phyloP scores from a whole-genome alignment of 805 yeast species.

The Monosporozyma unispora region DNA sequence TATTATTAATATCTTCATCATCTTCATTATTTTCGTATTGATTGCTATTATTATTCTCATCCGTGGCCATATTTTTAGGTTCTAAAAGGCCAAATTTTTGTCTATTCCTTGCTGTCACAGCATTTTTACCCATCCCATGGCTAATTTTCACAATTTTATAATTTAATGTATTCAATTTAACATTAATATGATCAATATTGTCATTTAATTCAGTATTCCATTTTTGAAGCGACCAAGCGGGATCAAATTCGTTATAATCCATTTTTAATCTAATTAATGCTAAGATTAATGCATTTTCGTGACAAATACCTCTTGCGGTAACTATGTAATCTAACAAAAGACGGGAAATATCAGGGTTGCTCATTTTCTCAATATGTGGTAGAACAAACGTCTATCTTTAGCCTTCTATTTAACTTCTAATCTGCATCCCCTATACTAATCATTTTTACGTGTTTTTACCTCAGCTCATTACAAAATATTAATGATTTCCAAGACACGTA shows the following conservation, averaged over 20 bases:
- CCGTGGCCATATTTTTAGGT: not conserved
- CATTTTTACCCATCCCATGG: conserved; percentile 19
- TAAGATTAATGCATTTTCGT: conserved; percentile 16
- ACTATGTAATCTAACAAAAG: conserved; percentile 1
- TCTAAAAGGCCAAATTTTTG: not conserved
- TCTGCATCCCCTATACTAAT: too few relatives aligned
- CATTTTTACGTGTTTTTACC: too few relatives aligned
- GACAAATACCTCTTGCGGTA: conserved; percentile 15
- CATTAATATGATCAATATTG: conserved; percentile 15
- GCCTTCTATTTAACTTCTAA: not conserved
- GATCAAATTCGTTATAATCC: conserved; percentile 1
- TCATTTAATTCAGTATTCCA: conserved; percentile 9
- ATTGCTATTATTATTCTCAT: too few relatives aligned
- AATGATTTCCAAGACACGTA: too few relatives aligned
- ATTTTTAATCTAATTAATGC: conserved; percentile 12
- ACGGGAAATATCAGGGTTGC: not conserved
- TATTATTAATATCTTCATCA: not conserved
- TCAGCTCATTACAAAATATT: not conserved
- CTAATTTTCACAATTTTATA: conserved; percentile 16
- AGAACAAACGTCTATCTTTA: not conserved
- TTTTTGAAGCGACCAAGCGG: conserved; percentile 3
- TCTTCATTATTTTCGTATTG: too few relatives aligned
- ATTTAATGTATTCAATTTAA: conserved; percentile 16
- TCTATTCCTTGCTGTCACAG: conserved; percentile 7
- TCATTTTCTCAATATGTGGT: not conserved